phyloP scores from a whole-genome alignment of 768 basidiomycete species.

The Boletus coccyginus region DNA sequence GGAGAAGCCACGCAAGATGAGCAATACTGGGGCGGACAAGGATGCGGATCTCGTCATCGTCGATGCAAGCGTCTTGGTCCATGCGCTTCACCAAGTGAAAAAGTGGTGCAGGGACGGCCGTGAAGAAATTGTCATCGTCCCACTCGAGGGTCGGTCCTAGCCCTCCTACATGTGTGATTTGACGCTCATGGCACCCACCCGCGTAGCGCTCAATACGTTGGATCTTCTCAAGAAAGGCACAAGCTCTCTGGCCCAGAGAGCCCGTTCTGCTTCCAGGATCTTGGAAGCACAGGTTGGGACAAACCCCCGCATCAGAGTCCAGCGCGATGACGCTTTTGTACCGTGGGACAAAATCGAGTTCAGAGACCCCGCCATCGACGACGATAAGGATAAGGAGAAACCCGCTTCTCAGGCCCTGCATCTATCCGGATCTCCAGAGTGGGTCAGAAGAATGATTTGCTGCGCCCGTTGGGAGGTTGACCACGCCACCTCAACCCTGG shows the following conservation, averaged over 20 bases:
- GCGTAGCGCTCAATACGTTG: constrained; percentile 80
- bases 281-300: constrained; percentile 85
- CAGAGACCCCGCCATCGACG: constrained; percentile 32
- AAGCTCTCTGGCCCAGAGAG: constrained; percentile 71
- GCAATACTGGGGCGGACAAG: constrained; percentile 39
- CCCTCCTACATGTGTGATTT: neutral
- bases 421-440: constrained; percentile 61
- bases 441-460: constrained; percentile 82
- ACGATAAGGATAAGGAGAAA: constrained; percentile 28
- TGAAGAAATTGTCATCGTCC: constrained; percentile 76
- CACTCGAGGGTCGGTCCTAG: constrained; percentile 73
- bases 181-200: constrained; percentile 5
- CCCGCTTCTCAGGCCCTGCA: constrained; percentile 22
- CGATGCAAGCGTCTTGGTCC: constrained; percentile 79
- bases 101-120: constrained; percentile 78
- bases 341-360: constrained; percentile 74
- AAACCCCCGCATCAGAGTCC: constrained; percentile 78
- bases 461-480: constrained; percentile 77
- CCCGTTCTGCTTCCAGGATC: constrained; percentile 83
- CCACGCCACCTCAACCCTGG: constrained; percentile 39
- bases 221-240: constrained; percentile 93
- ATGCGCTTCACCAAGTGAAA: constrained; percentile 76
- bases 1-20: constrained; percentile 22
- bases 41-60: constrained; percentile 76
- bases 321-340: constrained; percentile 79